Percentiles rank a stretch among this genome's conserved stretches.
phyloP scores from a whole-genome alignment of 1,139 yeast species.

The Hemisphaericaspora xylanilytica region DNA sequence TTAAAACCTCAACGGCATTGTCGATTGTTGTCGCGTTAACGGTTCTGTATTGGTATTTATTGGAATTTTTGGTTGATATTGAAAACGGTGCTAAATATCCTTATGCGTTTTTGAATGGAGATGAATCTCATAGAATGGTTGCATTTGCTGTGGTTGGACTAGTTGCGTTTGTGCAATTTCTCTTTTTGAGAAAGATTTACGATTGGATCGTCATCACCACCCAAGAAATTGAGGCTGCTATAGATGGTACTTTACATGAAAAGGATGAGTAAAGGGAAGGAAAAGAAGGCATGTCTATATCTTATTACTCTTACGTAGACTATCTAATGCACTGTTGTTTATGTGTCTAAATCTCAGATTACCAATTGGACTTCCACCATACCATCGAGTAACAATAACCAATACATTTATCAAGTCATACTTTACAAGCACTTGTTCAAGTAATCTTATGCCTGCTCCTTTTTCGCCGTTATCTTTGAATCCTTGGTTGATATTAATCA shows the following conservation, averaged over 20 bases:
- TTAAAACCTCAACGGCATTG: conserved; percentile 39
- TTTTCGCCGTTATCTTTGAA: conserved; percentile 62
- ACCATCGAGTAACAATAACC: conserved; percentile 70
- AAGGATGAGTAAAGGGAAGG: conserved; percentile 7
- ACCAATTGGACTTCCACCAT: conserved; percentile 68
- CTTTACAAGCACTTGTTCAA: conserved; percentile 36
- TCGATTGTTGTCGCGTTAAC: conserved; percentile 38
- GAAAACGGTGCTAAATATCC: conserved; percentile 55
- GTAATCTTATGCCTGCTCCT: conserved; percentile 58
- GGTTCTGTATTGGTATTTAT: conserved; percentile 50
- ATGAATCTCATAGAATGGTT: conserved; percentile 37
- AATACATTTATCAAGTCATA: conserved; percentile 39
- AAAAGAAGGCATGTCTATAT: neutral
- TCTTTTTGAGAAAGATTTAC: conserved; percentile 28
- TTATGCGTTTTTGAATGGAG: conserved; percentile 59
- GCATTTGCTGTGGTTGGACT: conserved; percentile 52
- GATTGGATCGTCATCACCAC: conserved; percentile 21
- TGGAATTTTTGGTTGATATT: conserved; percentile 47
- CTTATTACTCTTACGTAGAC: conserved; percentile 19
- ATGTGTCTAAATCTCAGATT: conserved; percentile 64
- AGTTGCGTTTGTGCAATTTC: conserved; percentile 40
- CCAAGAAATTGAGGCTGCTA: conserved; percentile 16
- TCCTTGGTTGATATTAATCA: conserved; percentile 48
- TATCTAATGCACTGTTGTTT: conserved; percentile 49
- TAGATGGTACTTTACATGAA: conserved; percentile 15